phyloP scores from a whole-genome alignment of 371 early-diverging fungal species.

The Ordospora pajunii region DNA sequence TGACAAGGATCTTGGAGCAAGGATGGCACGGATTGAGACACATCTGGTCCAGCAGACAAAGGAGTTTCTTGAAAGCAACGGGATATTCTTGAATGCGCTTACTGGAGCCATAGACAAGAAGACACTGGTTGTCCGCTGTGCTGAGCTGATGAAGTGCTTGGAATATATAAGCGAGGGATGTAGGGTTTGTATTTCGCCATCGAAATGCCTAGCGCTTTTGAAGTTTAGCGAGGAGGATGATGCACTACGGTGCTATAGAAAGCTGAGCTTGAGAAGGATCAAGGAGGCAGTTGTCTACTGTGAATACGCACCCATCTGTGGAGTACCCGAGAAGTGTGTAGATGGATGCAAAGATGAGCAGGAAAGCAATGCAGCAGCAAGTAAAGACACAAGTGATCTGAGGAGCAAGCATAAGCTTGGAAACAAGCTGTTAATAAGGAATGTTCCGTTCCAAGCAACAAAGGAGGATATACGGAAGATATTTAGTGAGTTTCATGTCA shows the following conservation, averaged over 20 bases:
- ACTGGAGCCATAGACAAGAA: slow-evolving; percentile 19
- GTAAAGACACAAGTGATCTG: neutral
- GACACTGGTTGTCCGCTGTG: slow-evolving; percentile 45
- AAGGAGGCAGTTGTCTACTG: slow-evolving; percentile 57
- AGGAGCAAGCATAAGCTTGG: slow-evolving; percentile 63
- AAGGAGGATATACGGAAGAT: slow-evolving; percentile 79
- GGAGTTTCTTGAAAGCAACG: slow-evolving; percentile 53
- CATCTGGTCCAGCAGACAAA: slow-evolving; percentile 59
- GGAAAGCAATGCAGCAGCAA: slow-evolving; percentile 55
- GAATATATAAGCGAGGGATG: slow-evolving; percentile 17
- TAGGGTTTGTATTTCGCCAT: slow-evolving; percentile 51
- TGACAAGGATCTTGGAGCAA: slow-evolving; percentile 55
- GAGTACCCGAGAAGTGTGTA: slow-evolving; percentile 64
- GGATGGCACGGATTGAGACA: slow-evolving; percentile 57
- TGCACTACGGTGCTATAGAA: slow-evolving; percentile 47
- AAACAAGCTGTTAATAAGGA: slow-evolving; percentile 79
- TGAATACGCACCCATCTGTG: slow-evolving; percentile 56
- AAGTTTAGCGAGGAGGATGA: slow-evolving; percentile 55
- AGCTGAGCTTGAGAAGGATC: slow-evolving; percentile 51
- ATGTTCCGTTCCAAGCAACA: slow-evolving; percentile 94
- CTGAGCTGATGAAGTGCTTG: slow-evolving; percentile 33
- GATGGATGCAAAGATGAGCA: neutral
- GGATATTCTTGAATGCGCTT: slow-evolving; percentile 33
- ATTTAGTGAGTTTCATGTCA: slow-evolving; percentile 80
- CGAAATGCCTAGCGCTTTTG: slow-evolving; percentile 55